Conservation (phyloP, 495 filamentous ascomycete species). For the Aspergillus steynii region DNA sequence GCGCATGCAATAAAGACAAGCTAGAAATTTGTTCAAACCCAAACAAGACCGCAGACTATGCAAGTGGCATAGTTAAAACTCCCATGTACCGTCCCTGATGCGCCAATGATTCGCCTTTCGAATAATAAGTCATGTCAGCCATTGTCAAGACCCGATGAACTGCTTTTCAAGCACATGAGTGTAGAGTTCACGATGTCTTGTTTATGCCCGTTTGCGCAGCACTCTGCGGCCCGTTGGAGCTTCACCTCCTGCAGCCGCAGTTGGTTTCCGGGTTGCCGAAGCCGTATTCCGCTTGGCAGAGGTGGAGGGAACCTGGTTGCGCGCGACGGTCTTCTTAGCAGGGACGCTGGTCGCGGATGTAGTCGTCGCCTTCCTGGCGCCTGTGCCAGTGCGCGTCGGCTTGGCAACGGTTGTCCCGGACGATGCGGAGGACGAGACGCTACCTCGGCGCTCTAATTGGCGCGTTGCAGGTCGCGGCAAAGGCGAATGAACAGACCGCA, state of each 20-base stretch:
- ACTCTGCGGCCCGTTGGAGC: conserved; percentile 41
- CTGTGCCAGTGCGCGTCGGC: conserved; percentile 45
- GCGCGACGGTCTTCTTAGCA: conserved; percentile 44
- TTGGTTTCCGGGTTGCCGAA: conserved; percentile 38
- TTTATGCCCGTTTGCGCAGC: conserved; percentile 49
- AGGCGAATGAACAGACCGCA: conserved; percentile 33
- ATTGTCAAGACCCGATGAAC: neutral
- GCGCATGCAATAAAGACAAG: neutral
- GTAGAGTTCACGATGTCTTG: neutral
- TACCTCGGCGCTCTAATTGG: conserved; percentile 46
- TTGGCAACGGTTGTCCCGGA: conserved; percentile 62
- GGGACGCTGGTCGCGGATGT: conserved; percentile 43
- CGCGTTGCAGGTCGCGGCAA: conserved; percentile 41
- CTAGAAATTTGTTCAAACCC: neutral
- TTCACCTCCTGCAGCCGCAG: conserved; percentile 35
- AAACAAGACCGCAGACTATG: conserved; percentile 4
- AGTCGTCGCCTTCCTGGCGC: conserved; percentile 47
- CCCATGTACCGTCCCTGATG: conserved; percentile 5
- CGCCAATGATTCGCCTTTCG: neutral
- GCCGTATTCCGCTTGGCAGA: conserved; percentile 38
- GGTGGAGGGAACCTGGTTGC: conserved; percentile 34
- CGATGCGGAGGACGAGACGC: conserved; percentile 46
- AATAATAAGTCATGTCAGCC: neutral
- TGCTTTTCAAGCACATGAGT: neutral
- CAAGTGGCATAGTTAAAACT: neutral